Evolutionary conservation across 192 early-diverging fungal species (phyloP), one percentile per base, ranked within the genome.

Genomic region (Backusella circina): DNA sequence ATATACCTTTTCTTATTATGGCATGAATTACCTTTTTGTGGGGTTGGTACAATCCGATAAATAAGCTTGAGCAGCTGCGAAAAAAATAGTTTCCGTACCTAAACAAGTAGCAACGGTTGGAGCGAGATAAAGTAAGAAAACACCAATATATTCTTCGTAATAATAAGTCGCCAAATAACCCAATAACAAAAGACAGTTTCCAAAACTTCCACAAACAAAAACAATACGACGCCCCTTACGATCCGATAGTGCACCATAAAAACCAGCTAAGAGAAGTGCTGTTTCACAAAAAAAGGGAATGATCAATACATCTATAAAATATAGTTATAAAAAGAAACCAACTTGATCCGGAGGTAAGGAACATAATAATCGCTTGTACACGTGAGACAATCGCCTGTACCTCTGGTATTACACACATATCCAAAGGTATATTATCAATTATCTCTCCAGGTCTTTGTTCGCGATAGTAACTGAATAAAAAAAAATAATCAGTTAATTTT

Each of bases 221-320:
- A 82, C 73, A 39, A 75, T 36, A 12, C 38, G 21, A 16, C 80
- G 68, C 21, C 80, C 80, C 13, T 67, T 50, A 10, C 64, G 51
- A 61, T 82, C 80, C 1, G 80, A 82, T 39, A 78, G 65, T 50
- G 64, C 73, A 26, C 80, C 80, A 41, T 75, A 82, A 39, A 54
- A 78, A 7, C 73, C 71, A 9, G 77, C 73, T 28, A 76, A 16
- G 2, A 76, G 35, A 2, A 76, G 30, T 5, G 75, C 75, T 75
- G 32, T 15, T 72, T 26, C 41, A 50, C n/a, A 72, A 28, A 61
- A 26, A 9, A 26, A 26, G 0, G 6, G 33, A 74, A 57, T 33
- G 10, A 41, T 10, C 21, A 38, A 26, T 28, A 28, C 18, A 30
- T n/a, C 5, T 33, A 21, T 23, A 38, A 16, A 74, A n/a, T 18